Evolutionary conservation across 805 yeast species (phyloP), one percentile per base, ranked within the genome.

Genomic region (Wickerhamiella qilinensis): DNA sequence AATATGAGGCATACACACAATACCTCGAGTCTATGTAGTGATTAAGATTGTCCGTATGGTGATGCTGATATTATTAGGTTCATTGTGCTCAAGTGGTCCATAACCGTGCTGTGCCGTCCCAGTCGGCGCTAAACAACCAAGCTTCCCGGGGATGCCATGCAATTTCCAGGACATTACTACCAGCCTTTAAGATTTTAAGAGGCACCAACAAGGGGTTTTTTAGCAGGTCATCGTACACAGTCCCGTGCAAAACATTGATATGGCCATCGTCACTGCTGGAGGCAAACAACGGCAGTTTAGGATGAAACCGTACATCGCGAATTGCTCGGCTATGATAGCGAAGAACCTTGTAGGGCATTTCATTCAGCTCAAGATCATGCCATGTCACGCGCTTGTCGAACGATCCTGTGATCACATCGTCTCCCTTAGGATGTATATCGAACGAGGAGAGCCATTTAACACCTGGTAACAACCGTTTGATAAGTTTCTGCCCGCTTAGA

Each of bases 131-230:
- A 58, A 91, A 85, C 54, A 91, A 67, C 98, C 98, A 91, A 1
- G 98, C 95, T 62, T 91, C 97, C 51, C 77, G 75, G 47, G 97
- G 97, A 67, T 91, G 98, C 98, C 98, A 91, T 36, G 73, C 72
- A 36, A 80, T 71, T 54, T 76, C 79, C 54, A 91, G 67, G 14
- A 91, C 93, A 54, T 98, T 98, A 41, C 91, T 63, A 53, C 80
- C 77, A 49, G 73, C 72, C 33, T 78, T 74, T 55, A 91, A 67
- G 55, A 86, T 85, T 73, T 91, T 91, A 61, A 91, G 70, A 39
- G 98, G 98, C 33, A 91, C 98, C 51, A 91, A 71, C 58, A 91
- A 65, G 43, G 98, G 97, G 60, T 88, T 88, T 50, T 91, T 82
- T 83, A 88, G 77, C 58, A 82, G 69, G 57, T 85, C 94, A 56